Evolutionary conservation across 768 basidiomycete genomes (phyloP).

Genomic region (Rhodosporidiobolus odoratus): DNA sequence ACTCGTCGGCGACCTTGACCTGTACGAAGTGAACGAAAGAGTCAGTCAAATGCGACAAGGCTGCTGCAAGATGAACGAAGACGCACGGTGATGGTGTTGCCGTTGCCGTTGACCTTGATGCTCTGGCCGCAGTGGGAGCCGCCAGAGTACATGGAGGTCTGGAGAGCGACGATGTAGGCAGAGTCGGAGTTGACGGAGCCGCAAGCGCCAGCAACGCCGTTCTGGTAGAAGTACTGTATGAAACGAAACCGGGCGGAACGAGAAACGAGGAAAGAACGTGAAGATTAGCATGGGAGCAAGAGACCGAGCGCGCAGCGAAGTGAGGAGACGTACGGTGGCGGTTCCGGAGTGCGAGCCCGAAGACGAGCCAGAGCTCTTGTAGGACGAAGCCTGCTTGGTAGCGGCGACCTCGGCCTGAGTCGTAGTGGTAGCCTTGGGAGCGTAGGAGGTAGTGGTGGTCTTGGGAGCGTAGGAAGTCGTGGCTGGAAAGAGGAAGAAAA

Average conservation of each 20-base stretch:
- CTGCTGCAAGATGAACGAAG: too few relatives aligned
- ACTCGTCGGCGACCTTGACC: constrained; percentile 11
- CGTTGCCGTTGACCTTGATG: constrained; percentile 64
- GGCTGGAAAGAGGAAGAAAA: background rate
- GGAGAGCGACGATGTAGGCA: constrained; percentile 50
- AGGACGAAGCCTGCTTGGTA: constrained; percentile 23
- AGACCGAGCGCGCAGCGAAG: too few relatives aligned
- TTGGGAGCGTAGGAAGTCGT: constrained; percentile 34
- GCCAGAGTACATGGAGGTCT: constrained; percentile 54
- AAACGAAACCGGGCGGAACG: too few relatives aligned
- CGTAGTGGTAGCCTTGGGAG: constrained; percentile 24
- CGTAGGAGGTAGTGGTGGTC: constrained; percentile 34
- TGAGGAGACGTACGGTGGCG: too few relatives aligned
- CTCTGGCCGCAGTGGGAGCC: constrained; percentile 63
- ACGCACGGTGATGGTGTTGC: constrained; percentile 60
- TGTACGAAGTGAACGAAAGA: background rate
- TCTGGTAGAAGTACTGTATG: constrained; percentile 66
- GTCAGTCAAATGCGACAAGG: background rate
- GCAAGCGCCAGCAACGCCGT: constrained; percentile 63
- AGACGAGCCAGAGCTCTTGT: constrained; percentile 27
- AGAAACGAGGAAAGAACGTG: too few relatives aligned
- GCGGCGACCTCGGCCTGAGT: constrained; percentile 13
- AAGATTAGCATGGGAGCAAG: too few relatives aligned
- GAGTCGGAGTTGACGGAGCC: constrained; percentile 59
- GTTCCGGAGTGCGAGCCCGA: constrained; percentile 43